phyloP scores from a whole-genome alignment of 768 basidiomycete species.

The Kwoniella heveanensis region DNA sequence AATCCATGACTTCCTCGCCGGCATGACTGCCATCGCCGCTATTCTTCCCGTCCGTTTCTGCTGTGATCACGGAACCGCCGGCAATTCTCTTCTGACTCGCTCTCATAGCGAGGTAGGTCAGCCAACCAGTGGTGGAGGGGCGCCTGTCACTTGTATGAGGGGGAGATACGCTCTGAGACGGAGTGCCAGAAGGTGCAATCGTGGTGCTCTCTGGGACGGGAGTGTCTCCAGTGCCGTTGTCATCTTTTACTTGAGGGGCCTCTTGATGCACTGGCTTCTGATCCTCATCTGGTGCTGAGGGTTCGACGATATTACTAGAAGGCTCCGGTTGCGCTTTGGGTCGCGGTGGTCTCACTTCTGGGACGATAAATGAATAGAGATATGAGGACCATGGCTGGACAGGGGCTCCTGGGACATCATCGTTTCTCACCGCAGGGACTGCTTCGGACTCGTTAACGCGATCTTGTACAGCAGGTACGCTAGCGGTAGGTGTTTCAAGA shows the following conservation, averaged over 20 bases:
- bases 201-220: neutral
- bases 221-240: neutral
- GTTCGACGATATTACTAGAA: constrained; percentile 4
- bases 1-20: constrained; percentile 47
- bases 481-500: neutral
- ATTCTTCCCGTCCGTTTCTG: constrained; percentile 4
- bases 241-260: neutral
- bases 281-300: constrained; percentile 21
- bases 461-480: neutral
- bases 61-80: constrained; percentile 12
- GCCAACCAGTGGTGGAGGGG: constrained; percentile 38
- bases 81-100: constrained; percentile 40
- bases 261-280: constrained; percentile 21
- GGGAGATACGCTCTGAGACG: constrained; percentile 7
- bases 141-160: constrained; percentile 1
- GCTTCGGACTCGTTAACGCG: neutral
- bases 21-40: neutral
- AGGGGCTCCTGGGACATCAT: neutral
- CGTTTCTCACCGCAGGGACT: neutral
- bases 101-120: constrained; percentile 46
- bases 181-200: neutral
- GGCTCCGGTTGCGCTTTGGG: neutral
- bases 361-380: constrained; percentile 41
- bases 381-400: constrained; percentile 21
- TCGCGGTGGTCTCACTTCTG: constrained; percentile 1